Conservation (phyloP, 805 yeast species). For the Saccharomycopsis babjevae region DNA sequence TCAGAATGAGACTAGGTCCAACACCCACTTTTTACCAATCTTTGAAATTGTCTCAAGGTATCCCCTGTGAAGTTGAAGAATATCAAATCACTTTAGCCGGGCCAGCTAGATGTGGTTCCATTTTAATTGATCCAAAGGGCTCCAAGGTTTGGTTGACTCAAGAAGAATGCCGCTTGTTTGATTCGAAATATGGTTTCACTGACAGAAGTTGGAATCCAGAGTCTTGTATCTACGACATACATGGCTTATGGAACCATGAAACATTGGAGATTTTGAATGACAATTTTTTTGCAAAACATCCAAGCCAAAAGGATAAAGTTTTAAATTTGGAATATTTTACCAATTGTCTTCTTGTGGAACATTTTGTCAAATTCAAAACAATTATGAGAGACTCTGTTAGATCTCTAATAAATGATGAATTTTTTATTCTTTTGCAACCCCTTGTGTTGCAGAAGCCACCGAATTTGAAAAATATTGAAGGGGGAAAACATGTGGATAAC, state of each 20-base stretch:
- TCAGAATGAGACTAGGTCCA: slow-evolving; percentile 65
- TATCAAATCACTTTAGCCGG: slow-evolving; percentile 70
- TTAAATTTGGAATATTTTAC: slow-evolving; percentile 48
- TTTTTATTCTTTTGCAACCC: slow-evolving; percentile 62
- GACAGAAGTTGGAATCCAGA: slow-evolving; percentile 58
- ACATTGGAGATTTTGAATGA: slow-evolving; percentile 34
- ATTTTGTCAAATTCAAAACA: slow-evolving; percentile 40
- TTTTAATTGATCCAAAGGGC: slow-evolving; percentile 56
- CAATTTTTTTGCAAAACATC: slow-evolving; percentile 39
- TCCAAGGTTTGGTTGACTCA: slow-evolving; percentile 55
- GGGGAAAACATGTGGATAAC: slow-evolving; percentile 43
- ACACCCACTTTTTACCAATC: slow-evolving; percentile 76
- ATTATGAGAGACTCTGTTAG: slow-evolving; percentile 36
- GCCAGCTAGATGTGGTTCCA: slow-evolving; percentile 53
- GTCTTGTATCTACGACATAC: slow-evolving; percentile 69
- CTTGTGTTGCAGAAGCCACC: slow-evolving; percentile 81
- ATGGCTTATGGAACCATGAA: slow-evolving; percentile 60
- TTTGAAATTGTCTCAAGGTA: slow-evolving; percentile 71
- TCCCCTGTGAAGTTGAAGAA: slow-evolving; percentile 52
- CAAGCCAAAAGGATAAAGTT: slow-evolving; percentile 26
- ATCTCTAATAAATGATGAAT: slow-evolving; percentile 25
- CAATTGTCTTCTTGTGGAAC: slow-evolving; percentile 55
- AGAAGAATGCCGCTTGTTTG: slow-evolving; percentile 36
- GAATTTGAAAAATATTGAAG: slow-evolving; percentile 30
- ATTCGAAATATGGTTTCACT: slow-evolving; percentile 55